Base-by-base conservation (phyloP, 1,284 basidiomycete genomes). In the Leccinum fuscescens region DNA sequence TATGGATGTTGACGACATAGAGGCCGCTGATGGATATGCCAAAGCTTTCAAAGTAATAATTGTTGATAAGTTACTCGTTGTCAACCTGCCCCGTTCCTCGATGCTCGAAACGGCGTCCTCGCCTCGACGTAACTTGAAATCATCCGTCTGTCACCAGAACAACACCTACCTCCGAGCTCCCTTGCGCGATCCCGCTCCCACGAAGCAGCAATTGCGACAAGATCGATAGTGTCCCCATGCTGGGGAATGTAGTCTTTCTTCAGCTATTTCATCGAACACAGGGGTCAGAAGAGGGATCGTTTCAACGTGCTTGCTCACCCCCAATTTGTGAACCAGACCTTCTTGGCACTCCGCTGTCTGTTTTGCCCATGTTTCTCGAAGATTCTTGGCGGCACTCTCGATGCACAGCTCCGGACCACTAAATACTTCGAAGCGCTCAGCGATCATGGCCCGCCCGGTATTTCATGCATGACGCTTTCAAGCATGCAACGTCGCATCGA, bases 241-340 rank as follows among this genome's bases (percentile, higher is more conserved):
- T 88, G 88, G 0, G 85, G 84, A 42, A 96, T 92, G 66, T 94
- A 95, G 70, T 96, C 94, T 70, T 82, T 85, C 78, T 91, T 89
- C 55, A 79, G 56, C 77, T 79, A 58, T 49, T 50, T 50, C 58
- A 12, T 50, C 3, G 20, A 53, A 48, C n/a, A 6, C 11, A 22
- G 51, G 33, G 14, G 48, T 54, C 31, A 55, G 4, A 24, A 24
- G 22, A 48, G 27, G 11, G 15, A 22, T 48, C 17, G n/a, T 15
- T 27, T n/a, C 35, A 20, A 42, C 7, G 24, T 33, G 35, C 15
- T 15, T 64, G 0, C 88, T 86, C 9, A 82, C 78, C 3, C 82
- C 82, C 0, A 87, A 86, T 71, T 96, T 24, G 24, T 96, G 58
- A 96, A 96, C 86, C 0, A 94, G 72, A 0, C 94, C 86, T 68